Percentiles rank a stretch among this genome's conserved stretches.
Evolutionary conservation across 768 basidiomycete genomes (phyloP).

Genomic region (Boletus bicolor): DNA sequence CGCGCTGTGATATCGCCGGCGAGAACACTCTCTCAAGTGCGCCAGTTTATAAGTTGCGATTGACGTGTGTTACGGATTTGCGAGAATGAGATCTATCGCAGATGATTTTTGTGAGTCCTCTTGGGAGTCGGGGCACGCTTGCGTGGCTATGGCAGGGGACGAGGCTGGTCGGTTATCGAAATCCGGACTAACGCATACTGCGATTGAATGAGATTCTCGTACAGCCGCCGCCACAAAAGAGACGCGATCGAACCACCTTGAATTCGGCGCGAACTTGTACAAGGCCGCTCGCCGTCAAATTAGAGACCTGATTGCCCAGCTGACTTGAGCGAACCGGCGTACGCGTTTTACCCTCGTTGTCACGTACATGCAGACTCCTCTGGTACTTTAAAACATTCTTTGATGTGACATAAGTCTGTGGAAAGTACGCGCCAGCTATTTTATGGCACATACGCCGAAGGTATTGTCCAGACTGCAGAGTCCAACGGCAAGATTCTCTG

Average conservation of each 20-base stretch:
- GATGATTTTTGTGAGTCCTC: no score
- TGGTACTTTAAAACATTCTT: neutral
- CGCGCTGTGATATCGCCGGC: neutral
- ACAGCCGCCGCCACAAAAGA: neutral
- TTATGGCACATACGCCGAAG: neutral
- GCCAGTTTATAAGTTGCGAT: neutral
- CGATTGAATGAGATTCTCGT: neutral
- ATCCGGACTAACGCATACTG: no score
- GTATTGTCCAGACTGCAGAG: neutral
- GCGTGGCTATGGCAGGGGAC: no score
- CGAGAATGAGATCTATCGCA: no score
- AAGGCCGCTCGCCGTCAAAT: neutral
- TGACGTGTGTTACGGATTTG: no score
- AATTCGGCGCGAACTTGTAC: neutral
- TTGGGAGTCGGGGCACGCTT: no score
- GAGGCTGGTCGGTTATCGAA: no score
- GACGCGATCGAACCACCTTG: neutral
- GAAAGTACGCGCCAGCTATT: neutral
- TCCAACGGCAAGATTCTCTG: neutral
- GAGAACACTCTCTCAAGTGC: neutral
- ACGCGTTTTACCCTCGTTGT: neutral
- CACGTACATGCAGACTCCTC: neutral
- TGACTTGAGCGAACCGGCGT: neutral
- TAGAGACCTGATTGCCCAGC: neutral
- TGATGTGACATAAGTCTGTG: neutral